Base-by-base conservation (phyloP, 2,329 filamentous ascomycete species). In the Colletotrichum karsti region DNA sequence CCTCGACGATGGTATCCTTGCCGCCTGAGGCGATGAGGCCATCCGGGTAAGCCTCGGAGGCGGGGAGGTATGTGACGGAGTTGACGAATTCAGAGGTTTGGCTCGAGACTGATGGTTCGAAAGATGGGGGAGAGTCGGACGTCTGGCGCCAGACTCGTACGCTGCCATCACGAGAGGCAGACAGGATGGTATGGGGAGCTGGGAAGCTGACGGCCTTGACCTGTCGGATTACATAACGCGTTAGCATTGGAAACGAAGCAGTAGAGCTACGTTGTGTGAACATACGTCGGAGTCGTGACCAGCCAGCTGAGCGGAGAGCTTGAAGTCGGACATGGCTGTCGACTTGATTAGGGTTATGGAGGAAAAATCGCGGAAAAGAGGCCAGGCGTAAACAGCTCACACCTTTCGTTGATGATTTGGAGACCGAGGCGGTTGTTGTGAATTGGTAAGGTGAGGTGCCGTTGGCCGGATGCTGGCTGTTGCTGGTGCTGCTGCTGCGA, bases 261-360 rank as follows among this genome's bases (percentile, higher is more conserved):
- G 18, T 18, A 30, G 63, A 42, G 53, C 48, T 18, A 57, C 54
- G 8, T 30, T 12, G 5, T 12, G 5, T 35, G 46, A 42, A 74
- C 91, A 81, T 86, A 98, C 96, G 89, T 99, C 96, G 79, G 96
- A 92, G 80, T 96, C 92, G 79, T 99, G 96, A 76, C 94, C 95
- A 73, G 90, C 84, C 72, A 99, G 88, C 77, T 93, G 92, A 73
- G 95, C 94, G 70, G 96, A 97, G 76, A 99, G 90, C 87, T 95
- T 97, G 87, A 94, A 98, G 78, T 94, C 91, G 80, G 87, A 84
- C 92, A 95, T 95, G 74, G 72, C 73, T 64, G 55, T 26, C 18
- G 28, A 15, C 5, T 8, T 4, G 15, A 10, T 18, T n/a, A 9
- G 24, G 20, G 15, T 26, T 30, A 15, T 15, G 39, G 24, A 3